Evolutionary conservation across 805 yeast species (phyloP).

Genomic region (Wickerhamiella bombiphila): DNA sequence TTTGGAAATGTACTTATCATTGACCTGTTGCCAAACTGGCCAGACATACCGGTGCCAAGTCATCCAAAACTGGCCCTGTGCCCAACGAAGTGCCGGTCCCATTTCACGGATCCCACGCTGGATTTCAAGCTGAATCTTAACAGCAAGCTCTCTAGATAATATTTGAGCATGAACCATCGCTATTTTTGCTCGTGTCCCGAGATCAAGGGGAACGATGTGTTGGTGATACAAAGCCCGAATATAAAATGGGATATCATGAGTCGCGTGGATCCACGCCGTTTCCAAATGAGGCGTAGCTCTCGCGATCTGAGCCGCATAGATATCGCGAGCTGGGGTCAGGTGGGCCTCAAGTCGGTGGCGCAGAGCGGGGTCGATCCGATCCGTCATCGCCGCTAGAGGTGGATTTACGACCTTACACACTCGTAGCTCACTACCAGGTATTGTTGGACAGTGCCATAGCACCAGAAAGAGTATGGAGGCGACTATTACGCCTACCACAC

Average conservation of each 20-base stretch:
- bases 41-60: no score
- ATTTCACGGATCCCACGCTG: no score
- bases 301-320: background rate
- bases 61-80: no score
- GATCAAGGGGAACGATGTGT: background rate
- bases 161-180: background rate
- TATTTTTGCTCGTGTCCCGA: background rate
- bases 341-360: background rate
- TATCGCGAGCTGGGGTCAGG: background rate
- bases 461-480: background rate
- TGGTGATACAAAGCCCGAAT: background rate
- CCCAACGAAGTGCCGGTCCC: no score
- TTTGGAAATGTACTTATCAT: background rate
- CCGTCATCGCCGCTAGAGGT: background rate
- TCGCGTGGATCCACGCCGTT: background rate
- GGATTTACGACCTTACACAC: constrained; percentile 1
- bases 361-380: background rate
- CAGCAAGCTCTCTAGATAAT: no score
- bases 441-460: constrained; percentile 1
- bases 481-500: background rate
- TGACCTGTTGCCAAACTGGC: background rate
- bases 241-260: background rate
- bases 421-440: background rate
- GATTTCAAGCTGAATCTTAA: no score
- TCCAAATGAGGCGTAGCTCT: background rate